Conservation (phyloP, 441 rosid genomes). For the Pelargonium citronellum region DNA sequence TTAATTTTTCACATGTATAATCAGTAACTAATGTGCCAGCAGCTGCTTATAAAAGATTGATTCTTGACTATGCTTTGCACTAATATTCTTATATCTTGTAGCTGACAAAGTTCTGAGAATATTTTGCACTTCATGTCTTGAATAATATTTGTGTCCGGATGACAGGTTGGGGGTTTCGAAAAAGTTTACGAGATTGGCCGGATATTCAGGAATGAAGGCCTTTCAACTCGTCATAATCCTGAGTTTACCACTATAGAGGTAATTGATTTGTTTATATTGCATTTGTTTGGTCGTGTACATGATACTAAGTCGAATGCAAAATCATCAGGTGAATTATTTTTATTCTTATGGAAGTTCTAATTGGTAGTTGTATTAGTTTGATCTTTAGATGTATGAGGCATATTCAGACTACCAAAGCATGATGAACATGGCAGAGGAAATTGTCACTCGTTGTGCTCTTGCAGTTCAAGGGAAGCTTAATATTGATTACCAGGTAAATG, state of each 20-base stretch:
- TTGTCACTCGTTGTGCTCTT: constrained; percentile 74
- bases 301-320: constrained; percentile 13
- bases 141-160: constrained; percentile 18
- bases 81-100: background rate
- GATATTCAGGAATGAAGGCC: constrained; percentile 92
- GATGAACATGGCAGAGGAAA: constrained; percentile 90
- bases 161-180: constrained; percentile 94
- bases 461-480: constrained; percentile 70
- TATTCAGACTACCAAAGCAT: constrained; percentile 85
- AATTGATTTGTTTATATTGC: constrained; percentile 19
- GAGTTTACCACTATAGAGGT: constrained; percentile 99
- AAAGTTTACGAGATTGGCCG: constrained; percentile 94
- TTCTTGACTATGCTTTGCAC: background rate
- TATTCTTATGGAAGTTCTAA: constrained; percentile 22
- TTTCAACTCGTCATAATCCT: constrained; percentile 96
- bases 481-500: constrained; percentile 70
- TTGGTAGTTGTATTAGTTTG: constrained; percentile 25
- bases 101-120: background rate
- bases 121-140: constrained; percentile 16
- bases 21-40: background rate
- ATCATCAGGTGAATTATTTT: background rate
- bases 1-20: background rate
- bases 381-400: constrained; percentile 89
- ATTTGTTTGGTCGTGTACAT: constrained; percentile 12
- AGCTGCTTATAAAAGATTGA: background rate